Base-by-base conservation (phyloP, 768 basidiomycete genomes). In the Imleria badia region DNA sequence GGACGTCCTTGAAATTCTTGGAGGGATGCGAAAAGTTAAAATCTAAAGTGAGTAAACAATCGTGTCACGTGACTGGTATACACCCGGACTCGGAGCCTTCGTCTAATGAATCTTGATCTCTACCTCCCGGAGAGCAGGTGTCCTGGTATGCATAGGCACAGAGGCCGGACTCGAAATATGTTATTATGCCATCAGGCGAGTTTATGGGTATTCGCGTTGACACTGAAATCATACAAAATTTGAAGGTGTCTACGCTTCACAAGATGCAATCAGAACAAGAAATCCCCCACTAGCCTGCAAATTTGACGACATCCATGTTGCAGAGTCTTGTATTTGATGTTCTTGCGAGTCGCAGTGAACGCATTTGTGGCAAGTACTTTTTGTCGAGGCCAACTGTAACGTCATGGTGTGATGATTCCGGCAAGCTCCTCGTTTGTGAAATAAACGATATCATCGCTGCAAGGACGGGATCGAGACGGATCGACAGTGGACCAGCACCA, bases 401-500 rank as follows among this genome's bases (percentile, higher is more conserved):
- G 7, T 15, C 10, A 48, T 8, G 38, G 22, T 9, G 19, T 11
- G n/a, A 19, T 23, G 6, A n/a, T 23, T 19, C 6, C 50, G 17
- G 41, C 6, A 34, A 59, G 48, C 9, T 59, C 59, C 1, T 34
- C 31, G 7, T 19, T 42, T n/a, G 47, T 52, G 29, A 63, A 63
- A 5, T 19, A 6, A 30, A 41, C 54, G 5, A 77, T 70, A 23
- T 73, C 71, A 8, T 54, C 56, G 5, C 62, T 55, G 15, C 63
- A 63, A 19, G 76, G 76, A 33, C 77, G 65, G 4, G 47, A 46
- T 8, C 22, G 62, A 57, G 31, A 61, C 55, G 33, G 10, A 65
- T 60, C 40, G 38, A 63, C 66, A 44, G 69, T 70, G 11, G 59
- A 59, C 59, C 59, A 60, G 5, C 59, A 60, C 42, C 36, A 13